These are phyloP conservation scores for Aureobasidium sp. DNA, from an alignment of 2,329 filamentous ascomycete species.

Conservation along the genomic window DNA sequence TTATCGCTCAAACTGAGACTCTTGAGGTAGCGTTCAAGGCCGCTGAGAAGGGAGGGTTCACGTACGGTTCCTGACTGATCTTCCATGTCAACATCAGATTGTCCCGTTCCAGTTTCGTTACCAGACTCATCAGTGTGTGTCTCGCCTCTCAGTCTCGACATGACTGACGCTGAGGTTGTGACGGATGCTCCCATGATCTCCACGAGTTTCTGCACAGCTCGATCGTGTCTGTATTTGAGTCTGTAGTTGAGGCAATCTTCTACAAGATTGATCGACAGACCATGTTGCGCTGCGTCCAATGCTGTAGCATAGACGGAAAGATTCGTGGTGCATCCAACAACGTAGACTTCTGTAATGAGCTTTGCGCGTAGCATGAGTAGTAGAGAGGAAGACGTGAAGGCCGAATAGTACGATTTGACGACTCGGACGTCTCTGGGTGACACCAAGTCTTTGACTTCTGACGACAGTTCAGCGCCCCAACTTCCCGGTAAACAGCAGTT, in stretches of 20 bases:
- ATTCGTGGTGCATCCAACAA: slow-evolving; percentile 82
- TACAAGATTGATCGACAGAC: slow-evolving; percentile 75
- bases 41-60: not conserved
- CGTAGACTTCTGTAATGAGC: slow-evolving; percentile 79
- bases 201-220: slow-evolving; percentile 61
- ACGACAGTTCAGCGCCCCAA: slow-evolving; percentile 43
- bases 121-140: slow-evolving; percentile 3
- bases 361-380: slow-evolving; percentile 72
- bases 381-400: slow-evolving; percentile 66
- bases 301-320: slow-evolving; percentile 86
- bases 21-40: not conserved
- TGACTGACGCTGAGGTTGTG: slow-evolving; percentile 50
- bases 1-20: not conserved
- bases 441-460: slow-evolving; percentile 41
- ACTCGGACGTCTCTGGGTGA: slow-evolving; percentile 46
- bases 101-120: slow-evolving; percentile 4
- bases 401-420: slow-evolving; percentile 77
- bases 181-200: slow-evolving; percentile 67
- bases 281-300: slow-evolving; percentile 80
- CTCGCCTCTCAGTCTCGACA: slow-evolving; percentile 11
- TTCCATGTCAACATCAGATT: slow-evolving; percentile 5
- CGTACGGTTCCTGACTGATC: slow-evolving; percentile 8
- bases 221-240: slow-evolving; percentile 57
- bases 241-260: slow-evolving; percentile 85
- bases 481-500: slow-evolving; percentile 35